These are phyloP conservation scores for Inga leiocalycina DNA, from an alignment of 306 rosid species.

Conservation along the genomic window DNA sequence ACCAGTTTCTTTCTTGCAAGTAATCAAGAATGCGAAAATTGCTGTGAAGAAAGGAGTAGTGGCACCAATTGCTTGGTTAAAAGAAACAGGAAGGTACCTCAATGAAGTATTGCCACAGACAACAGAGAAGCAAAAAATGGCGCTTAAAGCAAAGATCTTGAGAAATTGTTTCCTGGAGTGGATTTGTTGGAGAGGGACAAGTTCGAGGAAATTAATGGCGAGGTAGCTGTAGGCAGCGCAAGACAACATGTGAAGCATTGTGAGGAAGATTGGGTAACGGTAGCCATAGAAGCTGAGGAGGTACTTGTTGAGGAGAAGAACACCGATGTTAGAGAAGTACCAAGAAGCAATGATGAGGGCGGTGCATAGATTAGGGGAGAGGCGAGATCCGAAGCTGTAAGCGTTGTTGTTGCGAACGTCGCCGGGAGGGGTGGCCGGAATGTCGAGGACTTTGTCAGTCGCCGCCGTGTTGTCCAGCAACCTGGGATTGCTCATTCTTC, in stretches of 20 bases:
- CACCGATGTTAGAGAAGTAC: constrained; percentile 93
- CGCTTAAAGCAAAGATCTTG: constrained; percentile 77
- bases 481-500: constrained; percentile 84
- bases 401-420: constrained; percentile 53
- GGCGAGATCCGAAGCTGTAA: constrained; percentile 31
- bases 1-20: constrained; percentile 73
- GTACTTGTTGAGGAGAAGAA: constrained; percentile 88
- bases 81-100: constrained; percentile 83
- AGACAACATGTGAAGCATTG: constrained; percentile 94
- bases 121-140: constrained; percentile 90
- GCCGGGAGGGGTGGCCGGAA: constrained; percentile 70
- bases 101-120: constrained; percentile 92
- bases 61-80: constrained; percentile 94
- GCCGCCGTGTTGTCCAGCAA: constrained; percentile 40
- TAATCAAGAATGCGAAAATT: constrained; percentile 69
- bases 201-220: constrained; percentile 62
- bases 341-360: constrained; percentile 67
- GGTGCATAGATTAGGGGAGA: constrained; percentile 50
- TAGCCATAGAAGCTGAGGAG: constrained; percentile 85
- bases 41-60: constrained; percentile 96
- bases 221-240: constrained; percentile 71
- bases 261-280: constrained; percentile 88
- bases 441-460: constrained; percentile 64
- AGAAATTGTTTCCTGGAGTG: constrained; percentile 73
- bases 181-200: constrained; percentile 78